Percentiles rank a stretch among this genome's conserved stretches.
phyloP scores from a whole-genome alignment of 148 eudicot genomes.

The Rhododendron henanense region DNA sequence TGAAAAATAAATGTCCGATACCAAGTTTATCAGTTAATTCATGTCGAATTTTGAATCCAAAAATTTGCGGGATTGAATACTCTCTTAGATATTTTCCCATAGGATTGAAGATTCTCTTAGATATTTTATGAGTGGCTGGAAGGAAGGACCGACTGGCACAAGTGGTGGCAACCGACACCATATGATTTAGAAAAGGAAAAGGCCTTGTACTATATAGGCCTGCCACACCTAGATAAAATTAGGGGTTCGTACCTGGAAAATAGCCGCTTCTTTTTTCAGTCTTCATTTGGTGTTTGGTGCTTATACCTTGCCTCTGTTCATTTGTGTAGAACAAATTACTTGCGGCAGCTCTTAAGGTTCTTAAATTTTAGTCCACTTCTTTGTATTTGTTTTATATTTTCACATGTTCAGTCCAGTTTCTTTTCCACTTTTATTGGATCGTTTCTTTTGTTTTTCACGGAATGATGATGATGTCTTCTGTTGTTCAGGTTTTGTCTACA shows the following conservation, averaged over 20 bases:
- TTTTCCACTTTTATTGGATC: not conserved
- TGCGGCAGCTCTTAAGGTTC: not conserved
- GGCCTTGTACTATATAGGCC: not conserved
- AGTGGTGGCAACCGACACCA: not conserved
- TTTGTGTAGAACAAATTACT: not conserved
- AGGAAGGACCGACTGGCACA: not conserved
- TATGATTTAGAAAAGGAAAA: not conserved
- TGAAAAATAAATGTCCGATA: too few species aligned
- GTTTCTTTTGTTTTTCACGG: not conserved
- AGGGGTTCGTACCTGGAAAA: not conserved
- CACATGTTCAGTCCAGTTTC: not conserved
- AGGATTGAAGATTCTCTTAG: not conserved
- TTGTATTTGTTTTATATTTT: not conserved
- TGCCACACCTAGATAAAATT: not conserved
- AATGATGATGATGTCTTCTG: not conserved
- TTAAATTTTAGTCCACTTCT: not conserved
- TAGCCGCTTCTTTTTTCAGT: not conserved
- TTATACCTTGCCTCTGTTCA: not conserved
- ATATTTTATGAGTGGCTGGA: not conserved
- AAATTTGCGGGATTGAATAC: too few species aligned
- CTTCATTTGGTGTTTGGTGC: not conserved
- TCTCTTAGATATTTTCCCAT: not conserved
- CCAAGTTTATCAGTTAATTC: too few species aligned
- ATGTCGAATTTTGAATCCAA: too few species aligned
- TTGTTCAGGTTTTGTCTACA: slow-evolving; percentile 13